phyloP scores from a whole-genome alignment of 352 stramenopile species.

The Phytophthora pistaciae region DNA sequence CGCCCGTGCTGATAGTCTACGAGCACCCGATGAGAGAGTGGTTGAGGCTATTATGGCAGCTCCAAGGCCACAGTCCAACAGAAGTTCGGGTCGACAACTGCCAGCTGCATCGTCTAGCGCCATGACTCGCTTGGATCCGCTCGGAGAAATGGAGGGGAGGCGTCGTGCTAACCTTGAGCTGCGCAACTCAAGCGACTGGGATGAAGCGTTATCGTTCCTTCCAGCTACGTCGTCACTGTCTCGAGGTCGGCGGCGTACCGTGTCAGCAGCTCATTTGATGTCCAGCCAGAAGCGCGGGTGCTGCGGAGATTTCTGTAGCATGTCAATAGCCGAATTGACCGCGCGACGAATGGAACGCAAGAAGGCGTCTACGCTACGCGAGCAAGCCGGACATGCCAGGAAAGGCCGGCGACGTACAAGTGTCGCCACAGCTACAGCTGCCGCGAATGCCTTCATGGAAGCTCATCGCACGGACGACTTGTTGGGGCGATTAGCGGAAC shows the following conservation, averaged over 20 bases:
- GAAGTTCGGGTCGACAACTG: constrained; percentile 33
- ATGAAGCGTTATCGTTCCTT: constrained; percentile 68
- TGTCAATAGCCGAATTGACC: constrained; percentile 51
- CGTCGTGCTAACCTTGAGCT: constrained; percentile 35
- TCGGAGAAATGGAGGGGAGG: constrained; percentile 40
- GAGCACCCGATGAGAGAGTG: constrained; percentile 63
- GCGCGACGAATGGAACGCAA: constrained; percentile 51
- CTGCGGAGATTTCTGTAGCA: constrained; percentile 72
- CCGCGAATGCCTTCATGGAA: constrained; percentile 66
- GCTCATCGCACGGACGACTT: constrained; percentile 41
- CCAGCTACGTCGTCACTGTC: constrained; percentile 62
- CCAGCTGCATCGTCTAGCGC: constrained; percentile 34
- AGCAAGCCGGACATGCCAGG: constrained; percentile 13
- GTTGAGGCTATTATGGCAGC: constrained; percentile 80
- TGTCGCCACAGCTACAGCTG: constrained; percentile 55
- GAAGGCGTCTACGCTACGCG: constrained; percentile 27
- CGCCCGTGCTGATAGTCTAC: constrained; percentile 58
- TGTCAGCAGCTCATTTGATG: constrained; percentile 72
- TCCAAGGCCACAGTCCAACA: constrained; percentile 46
- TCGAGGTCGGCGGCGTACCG: constrained; percentile 52
- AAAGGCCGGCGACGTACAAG: constrained; percentile 50
- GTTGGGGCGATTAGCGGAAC: constrained; percentile 22
- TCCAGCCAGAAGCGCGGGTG: constrained; percentile 84
- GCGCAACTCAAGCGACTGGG: constrained; percentile 48
- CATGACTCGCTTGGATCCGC: constrained; percentile 41